Base-by-base conservation (phyloP, 2,329 filamentous ascomycete genomes). In the Pestalotiopsis sp. region DNA sequence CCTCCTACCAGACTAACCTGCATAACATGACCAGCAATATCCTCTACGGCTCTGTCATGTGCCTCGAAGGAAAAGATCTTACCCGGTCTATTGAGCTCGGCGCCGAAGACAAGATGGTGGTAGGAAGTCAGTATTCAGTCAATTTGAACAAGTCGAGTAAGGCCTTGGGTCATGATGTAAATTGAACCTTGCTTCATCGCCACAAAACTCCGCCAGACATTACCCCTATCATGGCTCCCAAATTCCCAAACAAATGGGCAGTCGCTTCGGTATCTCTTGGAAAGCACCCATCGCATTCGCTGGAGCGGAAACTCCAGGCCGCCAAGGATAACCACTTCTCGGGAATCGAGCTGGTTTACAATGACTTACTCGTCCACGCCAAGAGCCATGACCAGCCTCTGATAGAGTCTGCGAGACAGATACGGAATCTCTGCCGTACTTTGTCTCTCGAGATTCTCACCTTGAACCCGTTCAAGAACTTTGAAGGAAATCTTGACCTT, bases 381-480 rank as follows among this genome's bases (percentile, higher is more conserved):
- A 41, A 70, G 31, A 25, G 11, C 1, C 68, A 74, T 7, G 66
- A 67, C 1, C 39, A 76, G 14, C 63, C 74, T 39, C 69, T 75
- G 4, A 45, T 70, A 3, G 66, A 67, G 1, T 75, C 70, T 5
- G 76, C 76, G 6, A 56, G 12, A 17, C 66, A 66, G 31, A 66
- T 71, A 23, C 71, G 17, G 64, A 60, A 69, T 66, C 13, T 63
- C 39, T 81, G 79, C 69, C 68, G 72, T 45, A 63, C 73, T 2
- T 70, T 78, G 31, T 61, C 71, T 31, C 70, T 83, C 61, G 72
- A 72, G 38, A 79, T 82, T 61, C 74, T 82, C 3, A 71, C 76
- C 0, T 61, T 80, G 14, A 78, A 75, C 4, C 75, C 79, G 1
- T 80, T 82, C 25, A 76, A 80, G 67, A 80, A 80, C 68, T 81